Evolutionary conservation across 441 rosid species (phyloP), one percentile per base, ranked within the genome.

Genomic region (Populus hybrid): DNA sequence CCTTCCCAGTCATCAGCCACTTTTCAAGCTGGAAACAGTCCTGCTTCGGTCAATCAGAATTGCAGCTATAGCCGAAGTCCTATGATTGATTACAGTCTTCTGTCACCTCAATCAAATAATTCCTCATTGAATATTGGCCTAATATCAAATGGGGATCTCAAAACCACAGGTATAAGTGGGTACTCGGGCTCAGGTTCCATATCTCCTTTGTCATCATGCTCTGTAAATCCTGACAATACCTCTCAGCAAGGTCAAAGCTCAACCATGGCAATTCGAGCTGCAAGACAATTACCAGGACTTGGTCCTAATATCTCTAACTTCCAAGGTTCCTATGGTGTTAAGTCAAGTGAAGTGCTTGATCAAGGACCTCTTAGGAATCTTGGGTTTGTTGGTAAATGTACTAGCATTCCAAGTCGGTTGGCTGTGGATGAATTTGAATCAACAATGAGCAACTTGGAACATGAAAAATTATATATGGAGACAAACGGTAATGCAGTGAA

Each of bases 1-100:
- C 93, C 93, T 61, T 79, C 92, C 68, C 88, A 71, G 32, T 83
- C 90, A 81, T 70, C 89, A 67, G 73, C 82, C 40, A 71, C 83
- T 84, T 84, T 85, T 77, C 87, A 72, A 70, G 78, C 84, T 24
- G 88, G 84, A 32, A 80, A 82, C 57, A 84, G 85, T 78, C 85
- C 87, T 76, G 67, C 87, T 79, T 85, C 90, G 36, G 81, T 83
- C 40, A 85, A 81, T 82, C 90, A 85, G 77, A 85, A 50, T 72
- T 59, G 78, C 82, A 84, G 75, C 81, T 81, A 70, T 70, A 87
- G 71, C 76, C 77, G 84, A 76, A 79, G 75, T 72, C 34, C 80
- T 16, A 67, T 75, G 67, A 63, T 82, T 76, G 90, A 86, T 82
- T 85, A 86, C 82, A 81, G 81, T 77, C 81, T 81, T 79, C 79